phyloP scores from a whole-genome alignment of 768 basidiomycete species.

The Auriscalpium orientale region DNA sequence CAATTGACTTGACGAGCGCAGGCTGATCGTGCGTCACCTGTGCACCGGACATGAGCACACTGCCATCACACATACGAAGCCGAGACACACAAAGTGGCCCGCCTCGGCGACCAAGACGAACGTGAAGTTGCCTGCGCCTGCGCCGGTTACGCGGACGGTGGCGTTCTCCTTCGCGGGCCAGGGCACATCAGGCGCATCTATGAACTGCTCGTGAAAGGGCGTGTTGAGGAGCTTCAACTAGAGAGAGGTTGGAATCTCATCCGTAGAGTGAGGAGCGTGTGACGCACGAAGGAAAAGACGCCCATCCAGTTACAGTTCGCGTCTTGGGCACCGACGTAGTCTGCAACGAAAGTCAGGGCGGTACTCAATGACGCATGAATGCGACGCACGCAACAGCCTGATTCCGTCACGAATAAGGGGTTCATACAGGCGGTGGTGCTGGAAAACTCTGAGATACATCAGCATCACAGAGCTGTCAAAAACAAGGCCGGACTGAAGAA shows the following conservation, averaged over 20 bases:
- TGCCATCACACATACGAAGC: not conserved
- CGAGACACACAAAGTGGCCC: conserved; percentile 1
- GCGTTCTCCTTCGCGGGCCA: conserved; percentile 19
- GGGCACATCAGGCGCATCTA: conserved; percentile 20
- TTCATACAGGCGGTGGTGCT: not conserved
- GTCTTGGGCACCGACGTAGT: not conserved
- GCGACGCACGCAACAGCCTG: not conserved
- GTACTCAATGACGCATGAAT: not conserved
- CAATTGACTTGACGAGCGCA: not conserved
- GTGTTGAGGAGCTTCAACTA: conserved; percentile 21
- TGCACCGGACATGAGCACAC: not conserved
- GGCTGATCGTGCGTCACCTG: not conserved
- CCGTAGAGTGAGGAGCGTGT: not conserved
- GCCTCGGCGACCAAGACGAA: conserved; percentile 24
- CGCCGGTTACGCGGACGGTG: conserved; percentile 22
- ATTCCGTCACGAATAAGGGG: not conserved
- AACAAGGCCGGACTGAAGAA: not conserved
- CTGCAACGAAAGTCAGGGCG: conserved; percentile 21
- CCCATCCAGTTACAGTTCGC: not conserved
- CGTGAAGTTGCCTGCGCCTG: conserved; percentile 28
- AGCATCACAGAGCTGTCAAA: not conserved
- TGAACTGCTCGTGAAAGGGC: conserved; percentile 23
- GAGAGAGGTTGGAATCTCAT: not conserved
- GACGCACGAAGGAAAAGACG: conserved; percentile 18
- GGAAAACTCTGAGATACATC: not conserved